Evolutionary conservation across 73 alveolate genomes (phyloP).

Genomic region (Paramecium caudatum): DNA sequence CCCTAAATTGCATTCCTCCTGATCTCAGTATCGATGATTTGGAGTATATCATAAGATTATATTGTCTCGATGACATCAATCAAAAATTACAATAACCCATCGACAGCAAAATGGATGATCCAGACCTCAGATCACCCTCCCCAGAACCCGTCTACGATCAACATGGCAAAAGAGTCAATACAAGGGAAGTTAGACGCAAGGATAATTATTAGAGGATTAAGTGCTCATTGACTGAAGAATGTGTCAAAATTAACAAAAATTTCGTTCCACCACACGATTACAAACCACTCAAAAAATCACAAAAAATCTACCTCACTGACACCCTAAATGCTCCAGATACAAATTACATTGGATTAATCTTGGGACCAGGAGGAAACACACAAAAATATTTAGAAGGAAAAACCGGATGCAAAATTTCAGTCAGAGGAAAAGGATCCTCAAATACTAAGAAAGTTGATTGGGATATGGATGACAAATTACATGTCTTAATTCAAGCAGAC

Average conservation of each 20-base stretch:
- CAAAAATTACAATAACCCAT: slow-evolving; percentile 88
- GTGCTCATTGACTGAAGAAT: slow-evolving; percentile 90
- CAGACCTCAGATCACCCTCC: slow-evolving; percentile 97
- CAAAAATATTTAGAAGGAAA: slow-evolving; percentile 89
- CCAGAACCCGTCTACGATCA: slow-evolving; percentile 98
- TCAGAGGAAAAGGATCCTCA: slow-evolving; percentile 97
- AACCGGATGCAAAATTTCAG: slow-evolving; percentile 93
- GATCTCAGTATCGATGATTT: slow-evolving; percentile 76
- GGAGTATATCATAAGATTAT: slow-evolving; percentile 88
- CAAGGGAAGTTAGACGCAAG: slow-evolving; percentile 93
- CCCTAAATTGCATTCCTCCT: slow-evolving; percentile 79
- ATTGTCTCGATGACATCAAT: slow-evolving; percentile 95
- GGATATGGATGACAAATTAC: slow-evolving; percentile 94
- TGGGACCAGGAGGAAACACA: slow-evolving; percentile 98
- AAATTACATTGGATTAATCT: slow-evolving; percentile 88
- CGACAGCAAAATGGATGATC: slow-evolving; percentile 92
- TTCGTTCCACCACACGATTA: slow-evolving; percentile 97
- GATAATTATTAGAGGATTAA: slow-evolving; percentile 92
- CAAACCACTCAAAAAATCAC: slow-evolving; percentile 92
- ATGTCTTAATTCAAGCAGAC: slow-evolving; percentile 91
- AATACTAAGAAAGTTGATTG: slow-evolving; percentile 82
- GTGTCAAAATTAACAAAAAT: slow-evolving; percentile 86
- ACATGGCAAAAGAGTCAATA: slow-evolving; percentile 92
- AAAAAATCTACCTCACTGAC: slow-evolving; percentile 90
- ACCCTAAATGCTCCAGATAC: slow-evolving; percentile 84